phyloP scores from a whole-genome alignment of 148 eudicot genomes.

The Heliosperma pusillum region DNA sequence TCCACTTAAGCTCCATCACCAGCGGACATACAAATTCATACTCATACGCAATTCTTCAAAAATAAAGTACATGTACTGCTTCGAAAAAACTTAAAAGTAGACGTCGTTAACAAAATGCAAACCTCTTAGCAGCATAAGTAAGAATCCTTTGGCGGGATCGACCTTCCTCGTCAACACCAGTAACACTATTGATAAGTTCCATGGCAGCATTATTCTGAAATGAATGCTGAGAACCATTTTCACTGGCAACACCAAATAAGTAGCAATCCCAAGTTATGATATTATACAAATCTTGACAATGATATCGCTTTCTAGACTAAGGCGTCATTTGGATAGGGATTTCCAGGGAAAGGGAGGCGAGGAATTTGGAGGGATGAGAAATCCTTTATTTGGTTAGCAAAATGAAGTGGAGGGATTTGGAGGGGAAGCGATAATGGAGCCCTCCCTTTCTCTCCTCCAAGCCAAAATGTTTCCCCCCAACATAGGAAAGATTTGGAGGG shows the following conservation, averaged over 20 bases:
- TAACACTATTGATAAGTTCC: constrained; percentile 82
- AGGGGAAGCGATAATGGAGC: no score
- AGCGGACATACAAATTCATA: no score
- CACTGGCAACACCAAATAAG: constrained; percentile 37
- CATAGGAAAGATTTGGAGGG: no score
- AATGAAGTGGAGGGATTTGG: no score
- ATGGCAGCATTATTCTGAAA: constrained; percentile 66
- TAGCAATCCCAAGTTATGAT: not conserved
- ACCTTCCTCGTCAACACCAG: constrained; percentile 82
- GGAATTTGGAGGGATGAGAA: no score
- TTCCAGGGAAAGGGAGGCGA: no score
- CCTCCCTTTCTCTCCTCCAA: no score
- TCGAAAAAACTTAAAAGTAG: not conserved
- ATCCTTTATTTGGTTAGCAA: no score
- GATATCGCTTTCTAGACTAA: no score
- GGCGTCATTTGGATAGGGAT: no score
- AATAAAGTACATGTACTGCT: not conserved
- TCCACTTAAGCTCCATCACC: not conserved
- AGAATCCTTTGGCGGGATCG: constrained; percentile 88
- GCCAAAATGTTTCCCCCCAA: no score
- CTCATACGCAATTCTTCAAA: not conserved
- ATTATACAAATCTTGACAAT: no score
- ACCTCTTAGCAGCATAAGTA: constrained; percentile 91
- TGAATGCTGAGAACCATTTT: constrained; percentile 40
- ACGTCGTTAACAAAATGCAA: not conserved